Evolutionary conservation across 768 basidiomycete species (phyloP), one percentile per base, ranked within the genome.

Genomic region (Pleurotus sapidus): DNA sequence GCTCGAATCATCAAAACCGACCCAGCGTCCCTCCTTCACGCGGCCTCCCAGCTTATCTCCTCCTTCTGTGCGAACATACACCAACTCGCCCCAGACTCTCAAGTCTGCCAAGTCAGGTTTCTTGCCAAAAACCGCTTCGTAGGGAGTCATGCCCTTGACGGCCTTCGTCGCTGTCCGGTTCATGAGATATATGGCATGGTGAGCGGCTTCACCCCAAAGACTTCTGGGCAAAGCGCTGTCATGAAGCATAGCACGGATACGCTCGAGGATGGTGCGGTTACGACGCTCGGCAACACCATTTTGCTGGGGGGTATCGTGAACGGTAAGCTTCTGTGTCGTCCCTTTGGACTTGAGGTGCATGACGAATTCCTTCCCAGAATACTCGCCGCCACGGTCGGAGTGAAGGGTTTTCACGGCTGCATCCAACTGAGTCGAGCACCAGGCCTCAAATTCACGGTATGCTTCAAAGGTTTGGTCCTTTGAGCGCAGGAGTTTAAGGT

Each of bases 241-340:
- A 48, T 67, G 64, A 0, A 75, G 57, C 66, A 56, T 65, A 0
- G 76, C 72, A 1, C 65, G 60, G 7, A 68, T 65, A 9, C 64
- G 60, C 24, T 76, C 69, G 4, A 70, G 8, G 1, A 72, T 34
- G 0, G 64, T 69, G 1, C 71, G 59, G 37, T 73, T 77, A 20
- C 70, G 63, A 2, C 68, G 60, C 57, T 79, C 75, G 0, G 74
- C 70, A 9, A 77, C 57, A 12, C 77, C 72, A 56, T 76, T 76
- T 58, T 75, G 68, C 38, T 74, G 62, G 2, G 71, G 70, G 0
- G 62, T 67, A 38, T 68, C 57, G 9, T 66, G 69, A 1, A 64
- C 62, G 18, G 68, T 72, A 37, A 64, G 60, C 11, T 58, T 49
- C 0, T 57, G 63, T 5, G 51, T 58, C 0, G 61, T 68, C 0